A percentile compares a stretch with the other conserved stretches of the same genome.
Evolutionary conservation across 2,329 filamentous ascomycete genomes (phyloP).

Genomic region (Dactylella cylindrospora): DNA sequence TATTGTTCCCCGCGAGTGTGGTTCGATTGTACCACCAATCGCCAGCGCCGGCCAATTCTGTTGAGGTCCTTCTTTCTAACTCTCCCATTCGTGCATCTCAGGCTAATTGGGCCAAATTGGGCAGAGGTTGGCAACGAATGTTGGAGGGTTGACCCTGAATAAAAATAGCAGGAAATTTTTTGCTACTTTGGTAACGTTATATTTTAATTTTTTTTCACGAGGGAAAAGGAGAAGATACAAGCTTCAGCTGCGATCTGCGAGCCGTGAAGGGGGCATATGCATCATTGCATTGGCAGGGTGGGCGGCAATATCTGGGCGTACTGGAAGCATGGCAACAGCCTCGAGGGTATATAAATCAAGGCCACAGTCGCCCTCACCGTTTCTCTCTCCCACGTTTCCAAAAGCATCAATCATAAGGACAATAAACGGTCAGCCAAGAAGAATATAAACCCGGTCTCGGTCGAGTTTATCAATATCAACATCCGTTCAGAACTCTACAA

Average conservation of each 20-base stretch:
- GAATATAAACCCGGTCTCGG: no score
- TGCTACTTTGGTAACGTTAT: constrained; percentile 16
- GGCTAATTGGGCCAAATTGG: constrained; percentile 44
- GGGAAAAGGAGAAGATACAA: not conserved
- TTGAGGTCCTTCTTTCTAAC: no score
- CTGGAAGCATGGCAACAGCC: no score
- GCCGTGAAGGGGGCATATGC: constrained; percentile 4
- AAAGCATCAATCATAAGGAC: constrained; percentile 4
- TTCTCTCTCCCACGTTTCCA: not conserved
- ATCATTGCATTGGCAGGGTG: no score
- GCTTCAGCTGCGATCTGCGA: constrained; percentile 18
- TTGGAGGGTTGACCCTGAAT: constrained; percentile 19
- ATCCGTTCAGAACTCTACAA: not conserved
- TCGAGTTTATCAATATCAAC: not conserved
- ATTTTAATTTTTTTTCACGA: constrained; percentile 5
- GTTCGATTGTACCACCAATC: no score
- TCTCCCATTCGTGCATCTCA: no score
- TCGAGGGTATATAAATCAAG: constrained; percentile 21
- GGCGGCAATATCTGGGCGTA: no score
- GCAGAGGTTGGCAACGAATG: no score
- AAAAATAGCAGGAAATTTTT: constrained; percentile 44
- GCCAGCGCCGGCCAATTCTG: no score
- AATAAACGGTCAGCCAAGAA: no score
- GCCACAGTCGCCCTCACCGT: no score
- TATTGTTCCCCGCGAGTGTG: no score